Evolutionary conservation across 805 yeast species (phyloP).

Genomic region (Pichia californica): DNA sequence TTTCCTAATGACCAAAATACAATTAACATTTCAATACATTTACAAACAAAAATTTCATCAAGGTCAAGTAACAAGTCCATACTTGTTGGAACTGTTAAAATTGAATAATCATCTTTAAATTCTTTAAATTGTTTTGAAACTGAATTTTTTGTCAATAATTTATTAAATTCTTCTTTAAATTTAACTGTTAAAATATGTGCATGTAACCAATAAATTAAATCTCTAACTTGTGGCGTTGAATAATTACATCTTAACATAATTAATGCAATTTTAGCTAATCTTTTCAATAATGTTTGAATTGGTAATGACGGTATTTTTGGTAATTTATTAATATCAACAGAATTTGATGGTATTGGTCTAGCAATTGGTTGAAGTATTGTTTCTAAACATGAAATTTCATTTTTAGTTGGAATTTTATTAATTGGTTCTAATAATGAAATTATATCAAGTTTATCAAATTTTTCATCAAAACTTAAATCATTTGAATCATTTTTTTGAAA

Average conservation of each 20-base stretch:
- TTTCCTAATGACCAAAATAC: slow-evolving; percentile 17
- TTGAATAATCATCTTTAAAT: slow-evolving; percentile 24
- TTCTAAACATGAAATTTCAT: slow-evolving; percentile 1
- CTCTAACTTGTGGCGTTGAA: slow-evolving; percentile 7
- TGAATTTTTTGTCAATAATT: slow-evolving; percentile 13
- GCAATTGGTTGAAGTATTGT: slow-evolving; percentile 4
- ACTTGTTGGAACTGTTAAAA: slow-evolving; percentile 7
- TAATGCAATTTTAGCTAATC: slow-evolving; percentile 1
- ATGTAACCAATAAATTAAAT: slow-evolving; percentile 21
- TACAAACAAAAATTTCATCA: not conserved
- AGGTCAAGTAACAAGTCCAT: slow-evolving; percentile 7
- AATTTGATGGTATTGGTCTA: slow-evolving; percentile 2
- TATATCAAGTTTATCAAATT: not conserved
- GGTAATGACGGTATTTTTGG: slow-evolving; percentile 10
- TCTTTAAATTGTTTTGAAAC: slow-evolving; percentile 17
- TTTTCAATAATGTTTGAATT: slow-evolving; percentile 1
- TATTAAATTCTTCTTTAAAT: slow-evolving; percentile 21
- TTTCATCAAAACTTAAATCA: not conserved
- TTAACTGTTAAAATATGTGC: slow-evolving; percentile 16
- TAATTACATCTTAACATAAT: not conserved
- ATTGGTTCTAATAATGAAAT: not conserved
- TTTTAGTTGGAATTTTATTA: not conserved
- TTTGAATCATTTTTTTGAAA: not conserved
- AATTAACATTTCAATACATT: slow-evolving; percentile 21
- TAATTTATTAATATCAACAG: slow-evolving; percentile 3